Evolutionary conservation across 345 rosid genomes (phyloP), one percentile per base, ranked within the genome.

Genomic region (Arabis hirsuta): DNA sequence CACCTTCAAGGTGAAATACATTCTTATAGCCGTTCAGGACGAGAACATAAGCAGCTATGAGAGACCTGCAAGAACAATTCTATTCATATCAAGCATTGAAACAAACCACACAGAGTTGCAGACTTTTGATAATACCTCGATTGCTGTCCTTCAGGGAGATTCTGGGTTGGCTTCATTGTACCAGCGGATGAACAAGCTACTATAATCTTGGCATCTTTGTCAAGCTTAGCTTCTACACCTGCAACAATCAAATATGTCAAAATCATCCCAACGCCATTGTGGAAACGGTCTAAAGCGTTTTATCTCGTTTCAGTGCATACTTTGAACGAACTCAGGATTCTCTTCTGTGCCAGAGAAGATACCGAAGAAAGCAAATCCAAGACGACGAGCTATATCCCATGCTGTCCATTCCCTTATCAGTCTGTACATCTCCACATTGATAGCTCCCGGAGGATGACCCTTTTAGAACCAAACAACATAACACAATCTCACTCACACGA

Each of bases 341-440:
- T 91, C 99, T 83, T 95, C 99, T 0, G 99, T 95, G 71, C 99
- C 97, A 8, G 96, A 78, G 63, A 95, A 91, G 77, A 95, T 95
- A 82, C 99, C 99, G 1, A 91, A 91, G 81, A 95, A 89, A 12
- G 97, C 97, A 71, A 95, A 95, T 32, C 96, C 99, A 62, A 91
- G 96, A 44, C 99, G 91, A 52, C 99, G 87, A 27, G 96, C 96
- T 26, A 95, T 95, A 81, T 95, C 99, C 99, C 99, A 95, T 31
- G 99, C 83, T 6, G 97, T 95, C 99, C 97, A 91, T 69, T 95
- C 99, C 80, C 87, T 86, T 77, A 95, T 95, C 34, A 95, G 90
- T 75, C 97, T 90, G 56, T 95, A 95, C 71, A 95, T 84, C 79
- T 95, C 96, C 73, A 91, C 86, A 69, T 91, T 95, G 62, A 90